phyloP scores from a whole-genome alignment of 2,329 filamentous ascomycete species.

The Emmonsia crescens region DNA sequence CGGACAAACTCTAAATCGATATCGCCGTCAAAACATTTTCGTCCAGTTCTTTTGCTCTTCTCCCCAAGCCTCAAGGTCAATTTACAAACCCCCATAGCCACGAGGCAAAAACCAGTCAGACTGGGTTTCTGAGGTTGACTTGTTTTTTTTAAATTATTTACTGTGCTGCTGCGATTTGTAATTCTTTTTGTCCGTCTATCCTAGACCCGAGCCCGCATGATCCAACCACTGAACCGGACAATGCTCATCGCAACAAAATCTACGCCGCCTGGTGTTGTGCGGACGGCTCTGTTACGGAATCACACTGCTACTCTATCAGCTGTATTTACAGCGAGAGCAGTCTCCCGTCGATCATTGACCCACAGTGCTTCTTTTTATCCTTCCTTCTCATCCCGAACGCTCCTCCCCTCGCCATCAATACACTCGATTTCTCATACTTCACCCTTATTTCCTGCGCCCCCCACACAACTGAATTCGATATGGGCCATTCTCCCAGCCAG shows the following conservation, averaged over 20 bases:
- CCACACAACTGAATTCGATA: slow-evolving; percentile 24
- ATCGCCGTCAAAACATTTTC: slow-evolving; percentile 9
- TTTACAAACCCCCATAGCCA: slow-evolving; percentile 16
- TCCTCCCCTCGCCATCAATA: slow-evolving; percentile 24
- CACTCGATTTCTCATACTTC: slow-evolving; percentile 25
- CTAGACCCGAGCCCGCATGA: background rate
- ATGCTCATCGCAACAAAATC: slow-evolving; percentile 32
- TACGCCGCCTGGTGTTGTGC: slow-evolving; percentile 24
- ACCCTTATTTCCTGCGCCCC: slow-evolving; percentile 28
- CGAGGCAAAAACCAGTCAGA: slow-evolving; percentile 12
- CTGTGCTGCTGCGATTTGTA: background rate
- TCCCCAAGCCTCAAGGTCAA: background rate
- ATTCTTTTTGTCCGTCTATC: slow-evolving; percentile 1
- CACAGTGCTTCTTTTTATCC: slow-evolving; percentile 21
- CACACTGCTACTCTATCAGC: slow-evolving; percentile 24
- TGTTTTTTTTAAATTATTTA: background rate
- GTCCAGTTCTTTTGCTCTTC: background rate
- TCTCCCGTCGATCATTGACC: slow-evolving; percentile 25
- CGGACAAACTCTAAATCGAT: slow-evolving; percentile 20
- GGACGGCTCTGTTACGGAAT: slow-evolving; percentile 28
- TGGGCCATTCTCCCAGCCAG: slow-evolving; percentile 27
- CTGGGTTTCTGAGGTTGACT: background rate
- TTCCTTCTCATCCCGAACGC: slow-evolving; percentile 21
- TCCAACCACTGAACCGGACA: slow-evolving; percentile 16
- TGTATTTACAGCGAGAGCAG: slow-evolving; percentile 18